phyloP scores from a whole-genome alignment of 176 grass and related monocot genomes.

The Oryza rufipogon region DNA sequence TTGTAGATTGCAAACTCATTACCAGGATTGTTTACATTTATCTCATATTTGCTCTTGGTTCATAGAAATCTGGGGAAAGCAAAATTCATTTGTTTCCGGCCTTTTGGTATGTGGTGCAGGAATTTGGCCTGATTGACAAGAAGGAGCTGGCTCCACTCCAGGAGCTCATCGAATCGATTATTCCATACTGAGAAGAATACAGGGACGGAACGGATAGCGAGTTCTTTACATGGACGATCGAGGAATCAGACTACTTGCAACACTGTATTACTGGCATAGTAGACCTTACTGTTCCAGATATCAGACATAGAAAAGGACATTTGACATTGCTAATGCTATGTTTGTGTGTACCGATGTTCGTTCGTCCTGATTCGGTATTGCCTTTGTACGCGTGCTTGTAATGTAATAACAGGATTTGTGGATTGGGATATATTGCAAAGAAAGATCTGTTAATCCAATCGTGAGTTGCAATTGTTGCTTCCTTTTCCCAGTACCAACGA shows the following conservation, averaged over 20 bases:
- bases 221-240: constrained; percentile 25
- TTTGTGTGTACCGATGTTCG: constrained; percentile 31
- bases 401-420: constrained; percentile 15
- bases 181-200: constrained; percentile 72
- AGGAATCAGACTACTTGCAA: constrained; percentile 20
- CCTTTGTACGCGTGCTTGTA: constrained; percentile 32
- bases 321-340: constrained; percentile 33
- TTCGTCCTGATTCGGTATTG: constrained; percentile 12
- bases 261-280: constrained; percentile 39
- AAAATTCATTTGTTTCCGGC: not conserved
- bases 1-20: not conserved
- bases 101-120: constrained; percentile 49
- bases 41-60: not conserved
- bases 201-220: not conserved
- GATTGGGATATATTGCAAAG: constrained; percentile 5
- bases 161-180: constrained; percentile 94
- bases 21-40: not conserved
- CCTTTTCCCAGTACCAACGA: not conserved
- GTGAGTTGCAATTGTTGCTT: not conserved
- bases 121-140: constrained; percentile 96
- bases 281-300: constrained; percentile 38
- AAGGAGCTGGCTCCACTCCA: constrained; percentile 94
- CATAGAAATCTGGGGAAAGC: not conserved
- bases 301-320: constrained; percentile 34
- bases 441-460: not conserved